phyloP scores from a whole-genome alignment of 176 grass and related monocot species.

The Eleusine coracana region DNA sequence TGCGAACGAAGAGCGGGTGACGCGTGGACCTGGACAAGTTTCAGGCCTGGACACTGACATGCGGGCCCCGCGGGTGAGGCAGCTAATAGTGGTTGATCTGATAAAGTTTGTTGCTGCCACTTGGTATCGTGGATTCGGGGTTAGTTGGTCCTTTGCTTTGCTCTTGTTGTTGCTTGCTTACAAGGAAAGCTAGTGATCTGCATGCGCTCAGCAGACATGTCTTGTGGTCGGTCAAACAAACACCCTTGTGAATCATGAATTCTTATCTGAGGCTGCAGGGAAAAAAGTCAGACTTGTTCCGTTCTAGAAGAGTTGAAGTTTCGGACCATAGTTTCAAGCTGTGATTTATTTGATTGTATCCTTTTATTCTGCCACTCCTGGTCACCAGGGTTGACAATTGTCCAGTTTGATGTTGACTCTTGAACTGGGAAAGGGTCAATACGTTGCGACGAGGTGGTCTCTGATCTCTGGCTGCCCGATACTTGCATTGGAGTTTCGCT shows the following conservation, averaged over 20 bases:
- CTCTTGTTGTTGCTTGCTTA: not conserved
- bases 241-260: not conserved
- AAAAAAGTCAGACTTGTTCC: not conserved
- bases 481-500: no score
- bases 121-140: not conserved
- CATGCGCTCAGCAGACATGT: not conserved
- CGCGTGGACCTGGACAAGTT: constrained; percentile 21
- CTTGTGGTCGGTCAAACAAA: not conserved
- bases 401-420: not conserved
- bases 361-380: not conserved
- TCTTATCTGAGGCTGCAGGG: not conserved
- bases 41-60: not conserved
- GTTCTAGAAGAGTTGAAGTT: not conserved
- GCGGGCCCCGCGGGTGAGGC: not conserved
- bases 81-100: not conserved
- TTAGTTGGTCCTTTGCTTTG: not conserved
- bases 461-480: no score
- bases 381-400: not conserved
- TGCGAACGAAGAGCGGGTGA: not conserved
- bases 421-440: not conserved
- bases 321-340: not conserved
- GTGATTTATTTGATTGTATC: not conserved
- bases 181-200: not conserved
- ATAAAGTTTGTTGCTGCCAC: not conserved
- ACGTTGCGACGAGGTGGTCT: no score